Conservation (phyloP, 2,329 filamentous ascomycete genomes). For the Microcyclospora pomicola region DNA sequence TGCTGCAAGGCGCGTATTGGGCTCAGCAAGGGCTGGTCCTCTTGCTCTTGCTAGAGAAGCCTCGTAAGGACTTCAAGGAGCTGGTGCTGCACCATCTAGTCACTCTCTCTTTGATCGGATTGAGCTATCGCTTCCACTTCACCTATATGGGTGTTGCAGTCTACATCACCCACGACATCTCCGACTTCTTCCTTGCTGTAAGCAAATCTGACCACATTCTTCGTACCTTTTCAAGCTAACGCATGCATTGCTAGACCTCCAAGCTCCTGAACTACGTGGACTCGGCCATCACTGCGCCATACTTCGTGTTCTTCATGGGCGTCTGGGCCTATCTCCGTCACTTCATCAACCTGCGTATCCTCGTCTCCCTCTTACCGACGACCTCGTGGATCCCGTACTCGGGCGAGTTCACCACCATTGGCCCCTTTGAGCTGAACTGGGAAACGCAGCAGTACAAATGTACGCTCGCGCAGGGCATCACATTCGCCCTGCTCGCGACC, state of each 20-base stretch:
- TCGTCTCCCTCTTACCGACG: slow-evolving; percentile 57
- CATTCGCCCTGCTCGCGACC: slow-evolving; percentile 46
- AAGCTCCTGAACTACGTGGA: slow-evolving; percentile 89
- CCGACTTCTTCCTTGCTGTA: slow-evolving; percentile 89
- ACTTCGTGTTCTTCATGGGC: slow-evolving; percentile 69
- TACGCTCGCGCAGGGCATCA: slow-evolving; percentile 53
- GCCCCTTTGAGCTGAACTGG: slow-evolving; percentile 65
- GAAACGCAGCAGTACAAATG: slow-evolving; percentile 65
- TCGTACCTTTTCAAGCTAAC: no score
- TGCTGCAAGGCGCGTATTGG: slow-evolving; percentile 92
- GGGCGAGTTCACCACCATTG: slow-evolving; percentile 54
- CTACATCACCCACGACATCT: slow-evolving; percentile 89
- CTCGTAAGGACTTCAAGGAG: slow-evolving; percentile 88
- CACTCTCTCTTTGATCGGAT: slow-evolving; percentile 65
- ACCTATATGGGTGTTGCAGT: slow-evolving; percentile 88
- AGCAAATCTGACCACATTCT: slow-evolving; percentile 21
- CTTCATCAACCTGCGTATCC: slow-evolving; percentile 64
- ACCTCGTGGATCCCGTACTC: slow-evolving; percentile 3
- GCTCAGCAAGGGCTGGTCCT: slow-evolving; percentile 85
- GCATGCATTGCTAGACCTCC: slow-evolving; percentile 47
- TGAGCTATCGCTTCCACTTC: slow-evolving; percentile 93
- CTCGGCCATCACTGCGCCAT: slow-evolving; percentile 61
- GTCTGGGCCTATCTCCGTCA: slow-evolving; percentile 87
- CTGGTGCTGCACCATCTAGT: slow-evolving; percentile 85
- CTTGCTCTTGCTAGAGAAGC: slow-evolving; percentile 77